Base-by-base conservation (phyloP, 345 rosid genomes). In the Carallia pectinifolia region DNA sequence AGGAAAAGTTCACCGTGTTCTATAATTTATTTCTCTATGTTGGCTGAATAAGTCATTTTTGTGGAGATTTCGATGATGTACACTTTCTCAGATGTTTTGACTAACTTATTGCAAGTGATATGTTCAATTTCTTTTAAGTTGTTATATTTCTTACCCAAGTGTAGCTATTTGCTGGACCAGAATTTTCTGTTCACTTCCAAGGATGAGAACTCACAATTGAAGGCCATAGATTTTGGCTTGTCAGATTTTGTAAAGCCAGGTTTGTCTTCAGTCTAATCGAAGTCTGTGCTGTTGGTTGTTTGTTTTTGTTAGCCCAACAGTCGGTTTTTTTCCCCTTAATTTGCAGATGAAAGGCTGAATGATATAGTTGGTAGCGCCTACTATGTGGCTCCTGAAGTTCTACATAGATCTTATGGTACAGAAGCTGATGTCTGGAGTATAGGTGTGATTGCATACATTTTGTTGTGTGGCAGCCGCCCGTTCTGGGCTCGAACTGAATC, bases 401-500 rank as follows among this genome's bases (percentile, higher is more conserved):
- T 96, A 61, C 97, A 92, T 78, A 88, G 98, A 82, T 88, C 94
- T 71, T 96, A 96, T 78, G 81, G 85, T 75, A 87, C 93, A 23
- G 98, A 92, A 80, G 99, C 98, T 4, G 98, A 96, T 86, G 92
- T 90, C 19, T 96, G 98, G 99, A 92, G 99, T 74, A 64, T 89
- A 53, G 97, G 99, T 19, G 99, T 96, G 31, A 90, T 96, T 68
- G 87, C 98, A 36, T 96, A 96, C 81, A 96, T 96, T 83, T 92
- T 96, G 39, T 74, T 96, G 73, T 88, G 98, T 55, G 98, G 99
- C 52, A 89, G 96, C 74, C 93, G 97, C 68, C 99, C 99, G 63
- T 96, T 96, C 77, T 96, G 97, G 98, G 97, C 99, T 37, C 83
- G 96, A 69, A 96, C 96, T 10, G 98, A 96, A 77, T 96, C 98